phyloP scores from a whole-genome alignment of 352 stramenopile species.

The Globisporangium canariense region DNA sequence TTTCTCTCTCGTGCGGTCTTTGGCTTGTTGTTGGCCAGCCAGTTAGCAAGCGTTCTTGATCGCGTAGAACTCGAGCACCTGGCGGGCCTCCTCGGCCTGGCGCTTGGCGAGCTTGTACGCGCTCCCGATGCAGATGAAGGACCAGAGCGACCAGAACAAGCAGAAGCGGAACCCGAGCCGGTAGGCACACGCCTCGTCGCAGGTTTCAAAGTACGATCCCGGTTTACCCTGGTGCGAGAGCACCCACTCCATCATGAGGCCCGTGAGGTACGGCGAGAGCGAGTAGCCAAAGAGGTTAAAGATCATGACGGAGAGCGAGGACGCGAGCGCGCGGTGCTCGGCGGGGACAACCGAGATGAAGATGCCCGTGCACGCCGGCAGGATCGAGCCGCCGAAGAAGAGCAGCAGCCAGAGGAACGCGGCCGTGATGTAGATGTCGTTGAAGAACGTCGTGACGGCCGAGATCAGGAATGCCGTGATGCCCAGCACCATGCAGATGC shows the following conservation, averaged over 20 bases:
- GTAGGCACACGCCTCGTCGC: conserved; percentile 80
- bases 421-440: conserved; percentile 71
- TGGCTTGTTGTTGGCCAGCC: not conserved
- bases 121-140: conserved; percentile 63
- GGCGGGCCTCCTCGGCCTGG: conserved; percentile 47
- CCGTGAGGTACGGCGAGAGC: conserved; percentile 73
- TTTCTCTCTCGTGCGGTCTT: not conserved
- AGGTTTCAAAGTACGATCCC: conserved; percentile 66
- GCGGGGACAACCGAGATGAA: conserved; percentile 81
- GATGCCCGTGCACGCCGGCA: conserved; percentile 81
- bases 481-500: conserved; percentile 74
- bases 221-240: conserved; percentile 54
- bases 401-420: conserved; percentile 76
- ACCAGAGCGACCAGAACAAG: conserved; percentile 80
- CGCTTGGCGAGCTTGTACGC: conserved; percentile 53
- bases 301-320: conserved; percentile 78
- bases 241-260: conserved; percentile 79
- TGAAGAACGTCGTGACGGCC: conserved; percentile 72
- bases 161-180: conserved; percentile 79
- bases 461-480: conserved; percentile 64
- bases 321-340: conserved; percentile 70
- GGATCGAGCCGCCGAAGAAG: conserved; percentile 79
- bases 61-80: conserved; percentile 58
- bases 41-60: conserved; percentile 17
- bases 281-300: conserved; percentile 84